These are phyloP conservation scores for Trypanosoma boissoni DNA, from an alignment of 208 protist species.

Conservation along the genomic window DNA sequence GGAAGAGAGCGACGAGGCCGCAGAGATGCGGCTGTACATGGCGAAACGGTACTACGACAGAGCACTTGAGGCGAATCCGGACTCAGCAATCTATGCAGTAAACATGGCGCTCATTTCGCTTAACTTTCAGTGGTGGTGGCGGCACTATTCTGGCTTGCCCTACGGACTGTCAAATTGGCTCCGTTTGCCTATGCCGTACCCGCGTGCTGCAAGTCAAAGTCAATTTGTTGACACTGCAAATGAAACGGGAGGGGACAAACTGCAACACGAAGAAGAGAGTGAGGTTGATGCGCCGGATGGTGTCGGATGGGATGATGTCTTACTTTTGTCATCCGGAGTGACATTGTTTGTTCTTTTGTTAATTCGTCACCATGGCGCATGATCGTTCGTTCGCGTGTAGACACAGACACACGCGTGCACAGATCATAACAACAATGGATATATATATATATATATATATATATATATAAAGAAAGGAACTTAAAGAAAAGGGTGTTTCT, in stretches of 20 bases:
- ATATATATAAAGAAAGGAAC: background rate
- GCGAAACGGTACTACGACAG: slow-evolving; percentile 48
- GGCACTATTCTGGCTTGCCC: slow-evolving; percentile 23
- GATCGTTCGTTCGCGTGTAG: background rate
- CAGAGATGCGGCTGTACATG: slow-evolving; percentile 32
- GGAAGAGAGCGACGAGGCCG: no score
- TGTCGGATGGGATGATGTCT: slow-evolving; percentile 19
- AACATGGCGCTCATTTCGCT: slow-evolving; percentile 27
- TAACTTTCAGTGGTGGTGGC: slow-evolving; percentile 42
- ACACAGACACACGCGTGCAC: background rate
- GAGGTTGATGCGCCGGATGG: background rate
- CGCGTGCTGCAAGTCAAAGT: background rate
- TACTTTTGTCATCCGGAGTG: slow-evolving; percentile 8
- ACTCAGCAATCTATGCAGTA: slow-evolving; percentile 15
- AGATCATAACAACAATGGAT: background rate
- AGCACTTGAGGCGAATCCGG: slow-evolving; percentile 11
- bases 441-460: slow-evolving; percentile 12
- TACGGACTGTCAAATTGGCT: slow-evolving; percentile 24
- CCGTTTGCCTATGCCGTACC: slow-evolving; percentile 16
- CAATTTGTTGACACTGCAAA: background rate
- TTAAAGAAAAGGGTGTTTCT: background rate
- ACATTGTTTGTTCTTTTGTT: slow-evolving; percentile 39
- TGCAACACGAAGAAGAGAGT: background rate
- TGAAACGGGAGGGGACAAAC: background rate
- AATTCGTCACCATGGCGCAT: slow-evolving; percentile 43